phyloP scores from a whole-genome alignment of 495 filamentous ascomycete species.

The Tuber melanosporum region DNA sequence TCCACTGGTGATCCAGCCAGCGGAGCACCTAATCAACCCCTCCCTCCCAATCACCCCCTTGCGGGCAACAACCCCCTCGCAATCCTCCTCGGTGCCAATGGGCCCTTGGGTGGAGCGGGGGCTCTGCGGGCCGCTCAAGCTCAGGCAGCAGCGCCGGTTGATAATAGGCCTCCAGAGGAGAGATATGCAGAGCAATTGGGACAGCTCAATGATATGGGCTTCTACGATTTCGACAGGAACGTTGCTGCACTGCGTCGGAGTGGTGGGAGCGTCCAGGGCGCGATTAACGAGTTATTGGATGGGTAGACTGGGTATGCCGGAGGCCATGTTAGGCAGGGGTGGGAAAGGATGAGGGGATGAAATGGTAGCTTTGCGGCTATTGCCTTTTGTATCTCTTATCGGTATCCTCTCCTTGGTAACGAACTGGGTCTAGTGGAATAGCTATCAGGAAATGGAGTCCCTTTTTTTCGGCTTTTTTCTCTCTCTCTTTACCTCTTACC shows the following conservation, averaged over 20 bases:
- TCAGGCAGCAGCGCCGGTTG: constrained; percentile 50
- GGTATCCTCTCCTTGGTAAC: not conserved
- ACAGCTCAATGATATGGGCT: constrained; percentile 98
- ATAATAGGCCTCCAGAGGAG: constrained; percentile 88
- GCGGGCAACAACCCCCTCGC: constrained; percentile 5
- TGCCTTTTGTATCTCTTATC: not conserved
- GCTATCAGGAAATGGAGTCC: not conserved
- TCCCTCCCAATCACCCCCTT: not conserved
- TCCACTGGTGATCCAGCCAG: not conserved
- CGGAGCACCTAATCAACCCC: not conserved
- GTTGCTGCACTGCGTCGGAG: constrained; percentile 78
- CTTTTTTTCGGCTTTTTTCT: not conserved
- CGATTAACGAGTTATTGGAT: constrained; percentile 69
- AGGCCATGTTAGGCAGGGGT: not conserved
- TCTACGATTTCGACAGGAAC: constrained; percentile 93
- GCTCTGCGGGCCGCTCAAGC: constrained; percentile 17
- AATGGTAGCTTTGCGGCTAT: not conserved
- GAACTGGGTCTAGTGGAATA: not conserved
- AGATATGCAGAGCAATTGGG: constrained; percentile 82
- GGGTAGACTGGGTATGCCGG: constrained; percentile 24
- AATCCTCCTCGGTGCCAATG: constrained; percentile 6
- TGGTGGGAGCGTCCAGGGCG: constrained; percentile 92
- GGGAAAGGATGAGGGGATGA: not conserved
- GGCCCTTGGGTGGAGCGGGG: constrained; percentile 4
- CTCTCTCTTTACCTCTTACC: not conserved